Evolutionary conservation across 2,329 filamentous ascomycete species (phyloP).

Genomic region (Coniella lustricola): DNA sequence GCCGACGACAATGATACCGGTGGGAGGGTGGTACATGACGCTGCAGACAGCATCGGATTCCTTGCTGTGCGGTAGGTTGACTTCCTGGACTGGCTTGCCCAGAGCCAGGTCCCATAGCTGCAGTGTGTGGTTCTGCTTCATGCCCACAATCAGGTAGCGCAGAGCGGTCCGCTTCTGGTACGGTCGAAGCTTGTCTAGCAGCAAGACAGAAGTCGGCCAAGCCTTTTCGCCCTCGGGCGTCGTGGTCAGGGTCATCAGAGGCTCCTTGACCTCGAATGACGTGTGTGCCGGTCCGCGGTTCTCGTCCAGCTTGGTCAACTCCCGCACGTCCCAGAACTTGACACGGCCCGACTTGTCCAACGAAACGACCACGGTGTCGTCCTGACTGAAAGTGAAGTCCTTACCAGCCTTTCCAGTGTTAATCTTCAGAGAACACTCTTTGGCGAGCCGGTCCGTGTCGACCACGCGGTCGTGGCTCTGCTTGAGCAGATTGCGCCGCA

Average conservation of each 20-base stretch:
- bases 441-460: conserved; percentile 80
- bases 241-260: conserved; percentile 78
- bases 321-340: conserved; percentile 96
- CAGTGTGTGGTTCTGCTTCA: conserved; percentile 98
- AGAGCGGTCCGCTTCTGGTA: conserved; percentile 85
- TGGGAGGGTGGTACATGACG: conserved; percentile 85
- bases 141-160: conserved; percentile 91
- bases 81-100: conserved; percentile 91
- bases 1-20: conserved; percentile 89
- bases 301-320: conserved; percentile 54
- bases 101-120: conserved; percentile 97
- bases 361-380: conserved; percentile 89
- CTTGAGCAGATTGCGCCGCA: conserved; percentile 58
- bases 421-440: conserved; percentile 84
- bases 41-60: conserved; percentile 98
- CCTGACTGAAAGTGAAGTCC: conserved; percentile 95
- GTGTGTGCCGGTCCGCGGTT: conserved; percentile 47
- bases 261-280: conserved; percentile 73
- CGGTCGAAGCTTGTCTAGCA: conserved; percentile 92
- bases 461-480: conserved; percentile 61
- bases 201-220: conserved; percentile 91
- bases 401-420: conserved; percentile 97
- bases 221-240: conserved; percentile 86
- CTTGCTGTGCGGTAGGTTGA: conserved; percentile 91
- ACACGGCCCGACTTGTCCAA: conserved; percentile 94